Base-by-base conservation (phyloP, 1,139 yeast species). In the Taphrina deformans region DNA sequence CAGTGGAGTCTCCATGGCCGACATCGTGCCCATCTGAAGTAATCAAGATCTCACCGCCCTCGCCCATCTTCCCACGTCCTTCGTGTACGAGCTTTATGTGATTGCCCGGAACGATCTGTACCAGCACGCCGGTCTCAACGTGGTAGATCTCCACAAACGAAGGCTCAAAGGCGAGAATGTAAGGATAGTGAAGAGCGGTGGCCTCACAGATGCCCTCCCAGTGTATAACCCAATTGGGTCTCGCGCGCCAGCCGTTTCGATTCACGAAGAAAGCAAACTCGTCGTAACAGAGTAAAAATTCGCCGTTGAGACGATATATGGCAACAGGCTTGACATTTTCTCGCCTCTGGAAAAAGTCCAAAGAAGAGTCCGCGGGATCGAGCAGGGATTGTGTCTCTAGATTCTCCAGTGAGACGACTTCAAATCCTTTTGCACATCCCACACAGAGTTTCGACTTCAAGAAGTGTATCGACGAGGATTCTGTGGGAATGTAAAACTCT, bases 161-260 rank as follows among this genome's bases (percentile, higher is more conserved):
- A 27, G 87, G 84, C 73, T 93, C 98, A 78, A 93, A 93, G 21
- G 97, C 93, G 68, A 93, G 79, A 67, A 93, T 79, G 74, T 91
- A 93, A 3, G 99, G 99, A 77, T 92, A 93, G 82, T 95, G 90
- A 60, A 93, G 80, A 10, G 97, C 96, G 75, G 93, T 90, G 69
- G 87, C 87, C 73, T 88, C 96, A 3, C 99, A 98, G 62, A 86
- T 83, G 50, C 98, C 97, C 77, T 93, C 98, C 99, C 99, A 93
- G 74, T 88, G 87, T 65, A 93, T 87, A 71, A 92, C 87, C 95
- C 97, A 92, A 62, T 90, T 93, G 60, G 93, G 92, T 69, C 93
- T 85, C 27, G 96, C 87, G 72, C 97, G 83, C 99, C 99, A 93
- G 35, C 99, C 99, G 75, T 92, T 92, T 67, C 89, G 83, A 73